Conservation (phyloP, 108 stramenopile genomes). For the Conticribra weissflogii region DNA sequence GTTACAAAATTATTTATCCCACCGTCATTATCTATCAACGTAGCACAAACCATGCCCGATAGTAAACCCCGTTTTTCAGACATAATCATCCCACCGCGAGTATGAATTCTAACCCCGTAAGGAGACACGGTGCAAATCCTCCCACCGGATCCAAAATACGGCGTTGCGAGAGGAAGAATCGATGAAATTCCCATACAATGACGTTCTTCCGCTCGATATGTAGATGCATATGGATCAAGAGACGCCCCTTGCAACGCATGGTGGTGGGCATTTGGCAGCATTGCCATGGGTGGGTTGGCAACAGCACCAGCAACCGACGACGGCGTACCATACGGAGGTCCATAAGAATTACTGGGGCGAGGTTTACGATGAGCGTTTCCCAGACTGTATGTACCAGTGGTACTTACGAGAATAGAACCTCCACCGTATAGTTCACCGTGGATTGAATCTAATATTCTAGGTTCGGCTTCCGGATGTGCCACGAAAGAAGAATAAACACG, state of each 20-base stretch:
- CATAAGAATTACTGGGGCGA: conserved; percentile 66
- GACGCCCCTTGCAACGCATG: too few species aligned
- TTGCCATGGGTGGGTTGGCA: neutral
- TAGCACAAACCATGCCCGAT: conserved; percentile 51
- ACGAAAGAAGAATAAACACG: conserved; percentile 67
- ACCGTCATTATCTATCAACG: conserved; percentile 14
- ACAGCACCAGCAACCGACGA: conserved; percentile 10
- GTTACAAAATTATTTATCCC: conserved; percentile 42
- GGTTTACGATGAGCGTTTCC: conserved; percentile 24
- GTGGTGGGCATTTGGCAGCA: conserved; percentile 1
- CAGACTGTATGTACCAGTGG: neutral
- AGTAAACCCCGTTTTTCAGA: conserved; percentile 59
- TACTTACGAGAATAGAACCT: neutral
- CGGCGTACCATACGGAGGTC: conserved; percentile 56
- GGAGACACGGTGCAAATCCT: conserved; percentile 70
- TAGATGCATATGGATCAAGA: too few species aligned
- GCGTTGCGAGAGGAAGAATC: conserved; percentile 44
- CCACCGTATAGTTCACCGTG: conserved; percentile 62
- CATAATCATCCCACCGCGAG: conserved; percentile 69
- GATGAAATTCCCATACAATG: conserved; percentile 55
- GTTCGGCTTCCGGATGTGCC: conserved; percentile 76
- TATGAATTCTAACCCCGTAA: conserved; percentile 69
- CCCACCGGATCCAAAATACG: conserved; percentile 32
- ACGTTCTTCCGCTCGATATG: conserved; percentile 27
- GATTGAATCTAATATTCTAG: conserved; percentile 41